These are phyloP conservation scores for Trichoderma cornu-damae DNA, from an alignment of 2,329 filamentous ascomycete species.

Conservation along the genomic window DNA sequence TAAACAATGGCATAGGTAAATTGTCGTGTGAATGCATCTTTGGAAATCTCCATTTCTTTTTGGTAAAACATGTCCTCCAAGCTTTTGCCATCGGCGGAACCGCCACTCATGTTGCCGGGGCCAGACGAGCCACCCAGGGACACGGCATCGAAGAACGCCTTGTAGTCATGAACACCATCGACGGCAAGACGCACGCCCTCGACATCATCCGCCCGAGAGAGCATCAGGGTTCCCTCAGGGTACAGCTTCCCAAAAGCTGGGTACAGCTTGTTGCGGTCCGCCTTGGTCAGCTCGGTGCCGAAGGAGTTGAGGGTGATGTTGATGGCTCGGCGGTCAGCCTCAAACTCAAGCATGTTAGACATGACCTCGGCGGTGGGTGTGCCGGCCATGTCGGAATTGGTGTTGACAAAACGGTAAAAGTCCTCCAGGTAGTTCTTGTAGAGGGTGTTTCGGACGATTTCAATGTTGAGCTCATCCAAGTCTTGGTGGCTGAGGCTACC, in stretches of 20 bases:
- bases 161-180: conserved; percentile 89
- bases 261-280: conserved; percentile 92
- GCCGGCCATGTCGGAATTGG: conserved; percentile 75
- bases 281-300: conserved; percentile 90
- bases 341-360: conserved; percentile 92
- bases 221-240: conserved; percentile 90
- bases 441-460: conserved; percentile 95
- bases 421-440: conserved; percentile 99
- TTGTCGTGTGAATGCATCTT: conserved; percentile 89
- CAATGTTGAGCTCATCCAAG: conserved; percentile 96
- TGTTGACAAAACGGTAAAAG: conserved; percentile 92
- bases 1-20: conserved; percentile 95
- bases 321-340: conserved; percentile 92
- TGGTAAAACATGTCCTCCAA: conserved; percentile 98
- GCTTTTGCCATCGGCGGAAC: conserved; percentile 77
- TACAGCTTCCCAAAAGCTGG: conserved; percentile 87
- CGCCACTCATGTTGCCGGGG: conserved; percentile 77
- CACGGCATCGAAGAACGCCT: conserved; percentile 89
- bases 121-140: conserved; percentile 67
- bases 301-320: conserved; percentile 99
- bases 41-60: conserved; percentile 98
- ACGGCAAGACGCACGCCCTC: conserved; percentile 92
- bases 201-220: conserved; percentile 88
- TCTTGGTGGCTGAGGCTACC: conserved; percentile 93
- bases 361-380: conserved; percentile 92